phyloP scores from a whole-genome alignment of 805 yeast species.

The Wickerhamomyces chambardii region DNA sequence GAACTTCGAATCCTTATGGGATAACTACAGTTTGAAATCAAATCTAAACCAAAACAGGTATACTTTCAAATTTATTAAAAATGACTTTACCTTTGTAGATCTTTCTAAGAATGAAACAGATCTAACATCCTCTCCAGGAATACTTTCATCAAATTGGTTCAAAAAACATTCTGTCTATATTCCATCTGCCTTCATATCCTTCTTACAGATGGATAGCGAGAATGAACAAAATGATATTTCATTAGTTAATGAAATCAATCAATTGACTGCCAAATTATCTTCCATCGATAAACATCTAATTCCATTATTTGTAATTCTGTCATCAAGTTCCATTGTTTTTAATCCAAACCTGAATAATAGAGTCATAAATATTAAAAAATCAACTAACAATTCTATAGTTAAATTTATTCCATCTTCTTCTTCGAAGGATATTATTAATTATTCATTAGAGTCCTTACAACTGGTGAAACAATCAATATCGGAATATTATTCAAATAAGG shows the following conservation, averaged over 20 bases:
- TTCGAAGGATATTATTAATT: slow-evolving; percentile 28
- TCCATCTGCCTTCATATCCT: slow-evolving; percentile 38
- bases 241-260: slow-evolving; percentile 23
- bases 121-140: too few species aligned
- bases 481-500: slow-evolving; percentile 34
- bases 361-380: slow-evolving; percentile 25
- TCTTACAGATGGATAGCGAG: slow-evolving; percentile 26
- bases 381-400: slow-evolving; percentile 34
- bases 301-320: slow-evolving; percentile 23
- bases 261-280: slow-evolving; percentile 21
- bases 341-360: slow-evolving; percentile 26
- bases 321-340: slow-evolving; percentile 16
- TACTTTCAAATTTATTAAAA: slow-evolving; percentile 22
- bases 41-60: slow-evolving; percentile 17
- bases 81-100: slow-evolving; percentile 16
- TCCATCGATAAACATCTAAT: slow-evolving; percentile 17
- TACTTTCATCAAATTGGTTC: slow-evolving; percentile 41
- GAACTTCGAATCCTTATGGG: slow-evolving; percentile 17
- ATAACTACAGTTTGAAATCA: slow-evolving; percentile 13
- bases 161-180: slow-evolving; percentile 35
- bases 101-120: too few species aligned
- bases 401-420: slow-evolving; percentile 30
- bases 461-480: slow-evolving; percentile 28
- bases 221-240: slow-evolving; percentile 19
- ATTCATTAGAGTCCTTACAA: slow-evolving; percentile 29